These are phyloP conservation scores for Xylariaceae sp. DNA, from an alignment of 2,329 filamentous ascomycete genomes.

Conservation along the genomic window DNA sequence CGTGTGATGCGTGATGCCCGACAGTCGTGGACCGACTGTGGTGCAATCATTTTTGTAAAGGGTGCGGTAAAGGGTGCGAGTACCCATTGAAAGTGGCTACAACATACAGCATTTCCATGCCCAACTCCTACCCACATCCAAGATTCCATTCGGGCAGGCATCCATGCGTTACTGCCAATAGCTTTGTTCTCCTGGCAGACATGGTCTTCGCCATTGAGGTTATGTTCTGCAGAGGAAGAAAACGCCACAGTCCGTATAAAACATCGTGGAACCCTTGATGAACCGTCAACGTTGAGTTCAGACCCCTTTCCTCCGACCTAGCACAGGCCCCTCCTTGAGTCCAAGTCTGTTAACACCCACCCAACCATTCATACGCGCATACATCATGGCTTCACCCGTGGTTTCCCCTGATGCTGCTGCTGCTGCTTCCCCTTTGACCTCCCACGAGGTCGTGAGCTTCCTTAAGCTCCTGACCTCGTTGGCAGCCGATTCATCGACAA, in stretches of 20 bases:
- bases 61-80: not conserved
- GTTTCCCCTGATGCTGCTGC: not conserved
- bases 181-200: too few relatives aligned
- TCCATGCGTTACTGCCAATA: too few relatives aligned
- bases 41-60: not conserved
- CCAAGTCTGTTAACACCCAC: not conserved
- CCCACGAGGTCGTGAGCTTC: slow-evolving; percentile 6
- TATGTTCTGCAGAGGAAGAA: too few relatives aligned
- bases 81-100: not conserved
- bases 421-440: not conserved
- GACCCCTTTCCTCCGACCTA: not conserved
- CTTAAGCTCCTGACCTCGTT: slow-evolving; percentile 5
- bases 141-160: not conserved
- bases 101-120: not conserved
- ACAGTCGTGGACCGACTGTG: not conserved
- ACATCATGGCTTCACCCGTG: slow-evolving; percentile 7
- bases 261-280: too few relatives aligned
- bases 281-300: too few relatives aligned
- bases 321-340: not conserved
- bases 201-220: too few relatives aligned
- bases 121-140: slow-evolving; percentile 1
- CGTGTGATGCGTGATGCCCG: not conserved
- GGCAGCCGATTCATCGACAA: not conserved
- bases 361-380: not conserved
- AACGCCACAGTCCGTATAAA: too few relatives aligned